Evolutionary conservation across 2,329 filamentous ascomycete species (phyloP), one percentile per base, ranked within the genome.

Genomic region (Aspergillus awamori): DNA sequence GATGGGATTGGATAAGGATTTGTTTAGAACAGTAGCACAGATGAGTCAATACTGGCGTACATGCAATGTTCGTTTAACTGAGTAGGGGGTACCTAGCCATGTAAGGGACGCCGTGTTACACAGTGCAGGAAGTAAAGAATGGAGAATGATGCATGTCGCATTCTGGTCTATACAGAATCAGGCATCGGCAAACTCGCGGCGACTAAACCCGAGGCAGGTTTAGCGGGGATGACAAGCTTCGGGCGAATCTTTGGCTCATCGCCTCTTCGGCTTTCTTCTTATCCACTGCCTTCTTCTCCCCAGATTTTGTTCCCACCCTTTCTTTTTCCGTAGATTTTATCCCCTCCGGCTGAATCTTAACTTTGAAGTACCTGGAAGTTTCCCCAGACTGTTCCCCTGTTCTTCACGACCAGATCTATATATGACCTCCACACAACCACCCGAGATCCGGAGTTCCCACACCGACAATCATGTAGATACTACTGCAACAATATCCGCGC

Each of bases 401-500:
- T 22, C 51, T 45, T n/a, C 6, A 57, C 8, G 10, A 36, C 5
- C 13, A 6, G 1, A 26, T 43, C 26, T 36, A 22, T 56, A 45
- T 62, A 67, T 67, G 65, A 59, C 59, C 45, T 53, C 55, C n/a
- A 43, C 38, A 55, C 55, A 45, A 36, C 55, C 56, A 26, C 33
- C 57, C 60, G 57, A 60, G n/a, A 28, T 43, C 36, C 45, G n/a
- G 17, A 38, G 30, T 53, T 52, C 45, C 20, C 54, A 28, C 47
- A 48, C 33, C 53, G 39, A 63, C 36, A 33, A 36, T 36, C 10
- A 66, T 66, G 61, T 67, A 66, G 63, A 67, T 56, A 5, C 39
- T 38, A 33, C 33, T 36, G 28, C 28, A 10, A 30, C 28, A 4
- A 30, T 30, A 11, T 36, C 5, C 26, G 36, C 53, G 33, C 30